Percentiles rank a stretch among this genome's conserved stretches.
These are phyloP conservation scores for Ophiostoma sp. DNA, from an alignment of 2,329 filamentous ascomycete species.

Conservation along the genomic window DNA sequence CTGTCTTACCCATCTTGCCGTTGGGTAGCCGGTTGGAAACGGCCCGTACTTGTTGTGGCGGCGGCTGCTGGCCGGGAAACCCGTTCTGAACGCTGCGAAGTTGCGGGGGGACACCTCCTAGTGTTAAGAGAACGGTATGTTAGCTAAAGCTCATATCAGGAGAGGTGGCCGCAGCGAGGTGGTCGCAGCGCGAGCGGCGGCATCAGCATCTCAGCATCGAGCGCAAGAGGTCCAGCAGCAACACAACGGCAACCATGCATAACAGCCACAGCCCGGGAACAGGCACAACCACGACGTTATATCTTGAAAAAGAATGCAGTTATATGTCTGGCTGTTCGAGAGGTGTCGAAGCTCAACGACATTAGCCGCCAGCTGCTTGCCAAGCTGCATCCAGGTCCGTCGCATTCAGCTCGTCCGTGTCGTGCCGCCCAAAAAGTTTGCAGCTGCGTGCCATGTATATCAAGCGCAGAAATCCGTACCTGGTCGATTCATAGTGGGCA, in stretches of 20 bases:
- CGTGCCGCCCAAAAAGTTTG: neutral
- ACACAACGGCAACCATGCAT: no score
- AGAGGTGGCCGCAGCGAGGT: neutral
- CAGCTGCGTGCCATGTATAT: conserved; percentile 19
- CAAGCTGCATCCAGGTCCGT: neutral
- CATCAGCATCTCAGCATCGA: neutral
- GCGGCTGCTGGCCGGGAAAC: conserved; percentile 53
- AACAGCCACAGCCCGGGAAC: no score
- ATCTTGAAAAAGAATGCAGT: neutral
- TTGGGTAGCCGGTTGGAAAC: conserved; percentile 57
- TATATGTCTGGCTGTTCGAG: no score
- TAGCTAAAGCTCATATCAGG: neutral
- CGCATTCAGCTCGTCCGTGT: neutral
- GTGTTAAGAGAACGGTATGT: neutral
- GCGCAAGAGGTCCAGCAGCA: no score
- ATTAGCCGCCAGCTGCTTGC: neutral
- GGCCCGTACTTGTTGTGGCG: conserved; percentile 4
- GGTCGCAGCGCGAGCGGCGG: neutral
- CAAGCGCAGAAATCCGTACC: conserved; percentile 39
- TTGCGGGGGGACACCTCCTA: conserved; percentile 57
- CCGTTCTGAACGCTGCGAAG: conserved; percentile 57
- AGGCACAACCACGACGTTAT: no score
- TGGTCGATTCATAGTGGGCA: conserved; percentile 53
- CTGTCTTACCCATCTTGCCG: conserved; percentile 54
- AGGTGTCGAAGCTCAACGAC: neutral